Conservation (phyloP, 2,329 filamentous ascomycete species). For the Arthrobotrys sphaeroides region DNA sequence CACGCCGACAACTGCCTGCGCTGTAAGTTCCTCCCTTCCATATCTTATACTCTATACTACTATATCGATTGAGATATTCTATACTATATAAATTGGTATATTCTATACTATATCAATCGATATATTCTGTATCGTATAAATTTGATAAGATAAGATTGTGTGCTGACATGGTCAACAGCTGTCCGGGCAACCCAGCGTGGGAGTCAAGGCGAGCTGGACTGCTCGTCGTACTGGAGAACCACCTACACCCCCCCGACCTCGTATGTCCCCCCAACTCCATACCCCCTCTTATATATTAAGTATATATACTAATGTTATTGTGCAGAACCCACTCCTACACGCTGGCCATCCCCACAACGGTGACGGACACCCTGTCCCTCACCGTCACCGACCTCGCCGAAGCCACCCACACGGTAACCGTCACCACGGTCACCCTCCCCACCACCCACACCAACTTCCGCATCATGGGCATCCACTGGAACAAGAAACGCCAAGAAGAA, state of each 20-base stretch:
- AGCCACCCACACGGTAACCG: background rate
- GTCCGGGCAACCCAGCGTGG: conserved; percentile 17
- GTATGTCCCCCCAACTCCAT: background rate
- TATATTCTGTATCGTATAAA: too few species aligned
- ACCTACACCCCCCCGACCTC: conserved; percentile 17
- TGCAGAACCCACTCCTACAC: conserved; percentile 8
- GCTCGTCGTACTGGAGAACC: conserved; percentile 32
- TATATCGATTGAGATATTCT: too few species aligned
- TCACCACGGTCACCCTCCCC: background rate
- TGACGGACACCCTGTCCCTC: background rate
- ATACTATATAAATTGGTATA: too few species aligned
- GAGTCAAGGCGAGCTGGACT: background rate
- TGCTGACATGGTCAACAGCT: background rate
- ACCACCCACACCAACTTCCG: background rate
- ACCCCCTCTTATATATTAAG: background rate
- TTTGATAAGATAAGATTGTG: too few species aligned
- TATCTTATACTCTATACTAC: background rate
- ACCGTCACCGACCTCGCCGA: background rate
- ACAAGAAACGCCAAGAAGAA: conserved; percentile 11
- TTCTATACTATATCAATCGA: too few species aligned
- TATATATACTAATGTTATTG: background rate
- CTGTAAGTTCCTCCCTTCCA: background rate
- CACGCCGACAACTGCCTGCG: conserved; percentile 19
- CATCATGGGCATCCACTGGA: background rate
- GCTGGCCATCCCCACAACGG: background rate